Conservation (phyloP, 495 filamentous ascomycete species). For the Podospora australis region DNA sequence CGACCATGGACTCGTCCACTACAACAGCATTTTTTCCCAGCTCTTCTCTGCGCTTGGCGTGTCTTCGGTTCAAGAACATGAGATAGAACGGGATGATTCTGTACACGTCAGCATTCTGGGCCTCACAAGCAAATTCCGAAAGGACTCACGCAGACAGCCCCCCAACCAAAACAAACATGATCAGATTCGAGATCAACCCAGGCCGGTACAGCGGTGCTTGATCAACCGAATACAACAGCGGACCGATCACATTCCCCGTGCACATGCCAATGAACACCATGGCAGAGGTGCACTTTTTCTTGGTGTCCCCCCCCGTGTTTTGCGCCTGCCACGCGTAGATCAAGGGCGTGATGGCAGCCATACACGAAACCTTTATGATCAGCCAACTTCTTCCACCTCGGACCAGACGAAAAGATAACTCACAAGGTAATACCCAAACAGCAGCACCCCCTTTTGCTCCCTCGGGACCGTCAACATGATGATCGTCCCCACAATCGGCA, state of each 20-base stretch:
- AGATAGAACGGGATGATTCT: slow-evolving; percentile 41
- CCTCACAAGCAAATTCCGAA: background rate
- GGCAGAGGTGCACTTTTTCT: slow-evolving; percentile 58
- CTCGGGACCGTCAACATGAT: slow-evolving; percentile 51
- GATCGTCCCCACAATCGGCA: slow-evolving; percentile 47
- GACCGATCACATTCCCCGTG: slow-evolving; percentile 55
- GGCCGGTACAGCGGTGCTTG: slow-evolving; percentile 53
- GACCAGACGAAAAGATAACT: too few species aligned
- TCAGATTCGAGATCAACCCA: slow-evolving; percentile 48
- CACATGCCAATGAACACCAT: slow-evolving; percentile 58
- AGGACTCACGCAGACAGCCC: slow-evolving; percentile 31
- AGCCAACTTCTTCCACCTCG: too few species aligned
- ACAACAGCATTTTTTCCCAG: slow-evolving; percentile 38
- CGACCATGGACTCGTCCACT: slow-evolving; percentile 36
- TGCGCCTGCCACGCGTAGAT: slow-evolving; percentile 61
- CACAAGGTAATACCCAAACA: slow-evolving; percentile 37
- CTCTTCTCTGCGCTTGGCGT: slow-evolving; percentile 37
- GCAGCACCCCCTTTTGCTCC: slow-evolving; percentile 33
- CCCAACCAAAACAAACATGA: slow-evolving; percentile 35
- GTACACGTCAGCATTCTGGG: background rate
- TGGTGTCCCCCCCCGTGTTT: slow-evolving; percentile 62
- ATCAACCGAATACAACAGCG: slow-evolving; percentile 53
- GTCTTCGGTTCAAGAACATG: slow-evolving; percentile 40
- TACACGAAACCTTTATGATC: slow-evolving; percentile 24
- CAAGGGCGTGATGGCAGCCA: slow-evolving; percentile 45